These are phyloP conservation scores for Leptographium lundbergii DNA, from an alignment of 2,329 filamentous ascomycete species.

Conservation along the genomic window DNA sequence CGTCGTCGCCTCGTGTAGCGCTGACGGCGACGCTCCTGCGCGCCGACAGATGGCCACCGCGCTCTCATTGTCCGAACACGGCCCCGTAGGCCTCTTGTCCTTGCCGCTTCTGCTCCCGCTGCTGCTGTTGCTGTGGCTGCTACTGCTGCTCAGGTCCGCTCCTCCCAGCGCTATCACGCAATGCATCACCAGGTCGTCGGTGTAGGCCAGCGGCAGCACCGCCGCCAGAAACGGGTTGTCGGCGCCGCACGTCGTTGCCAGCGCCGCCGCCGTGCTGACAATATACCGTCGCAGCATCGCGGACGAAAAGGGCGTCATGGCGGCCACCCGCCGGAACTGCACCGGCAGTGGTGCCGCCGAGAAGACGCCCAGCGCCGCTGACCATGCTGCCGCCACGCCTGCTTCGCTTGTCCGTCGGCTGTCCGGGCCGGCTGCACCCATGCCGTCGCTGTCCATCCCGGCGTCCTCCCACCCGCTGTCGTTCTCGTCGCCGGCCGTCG, in stretches of 20 bases:
- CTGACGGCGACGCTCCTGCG: not conserved
- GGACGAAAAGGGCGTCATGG: constrained; percentile 11
- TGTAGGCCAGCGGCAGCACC: constrained; percentile 13
- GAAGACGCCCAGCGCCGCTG: not conserved
- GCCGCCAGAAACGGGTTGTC: constrained; percentile 11
- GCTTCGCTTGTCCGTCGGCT: not conserved
- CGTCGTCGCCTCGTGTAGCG: constrained; percentile 10
- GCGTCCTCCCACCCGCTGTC: not conserved
- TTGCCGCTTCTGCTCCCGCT: not conserved
- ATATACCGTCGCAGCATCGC: constrained; percentile 12
- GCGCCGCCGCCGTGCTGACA: constrained; percentile 4
- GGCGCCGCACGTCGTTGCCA: constrained; percentile 5
- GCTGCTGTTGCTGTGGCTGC: not conserved
- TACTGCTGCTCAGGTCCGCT: constrained; percentile 3
- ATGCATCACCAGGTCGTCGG: constrained; percentile 16
- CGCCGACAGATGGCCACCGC: not conserved
- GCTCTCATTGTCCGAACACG: not conserved
- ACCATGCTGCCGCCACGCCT: not conserved
- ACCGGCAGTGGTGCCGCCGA: not conserved
- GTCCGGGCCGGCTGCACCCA: not conserved
- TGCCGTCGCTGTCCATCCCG: not conserved
- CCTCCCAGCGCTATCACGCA: constrained; percentile 12
- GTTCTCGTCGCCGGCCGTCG: not conserved
- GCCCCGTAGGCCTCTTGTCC: not conserved
- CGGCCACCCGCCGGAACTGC: constrained; percentile 5